phyloP scores from a whole-genome alignment of 768 basidiomycete species.

The Tricholomella constricta region DNA sequence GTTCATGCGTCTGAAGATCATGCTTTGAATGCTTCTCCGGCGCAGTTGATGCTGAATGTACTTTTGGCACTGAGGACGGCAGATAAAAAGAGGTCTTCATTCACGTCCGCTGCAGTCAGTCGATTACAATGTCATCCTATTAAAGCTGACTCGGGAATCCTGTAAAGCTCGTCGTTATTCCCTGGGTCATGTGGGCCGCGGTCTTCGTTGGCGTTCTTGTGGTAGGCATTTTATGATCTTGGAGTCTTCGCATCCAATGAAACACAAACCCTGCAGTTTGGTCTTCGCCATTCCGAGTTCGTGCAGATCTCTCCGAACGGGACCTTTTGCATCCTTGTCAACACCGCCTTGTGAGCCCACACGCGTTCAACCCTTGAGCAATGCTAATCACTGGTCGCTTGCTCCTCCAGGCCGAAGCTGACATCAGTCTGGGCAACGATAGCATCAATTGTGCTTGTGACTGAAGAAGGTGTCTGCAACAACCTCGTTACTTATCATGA shows the following conservation, averaged over 20 bases:
- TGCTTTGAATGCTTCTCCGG: neutral
- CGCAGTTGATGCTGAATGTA: constrained; percentile 30
- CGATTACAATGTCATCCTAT: neutral
- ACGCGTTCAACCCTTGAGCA: neutral
- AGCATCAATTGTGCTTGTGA: constrained; percentile 21
- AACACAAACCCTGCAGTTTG: constrained; percentile 20
- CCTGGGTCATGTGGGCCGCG: constrained; percentile 32
- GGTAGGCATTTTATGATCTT: constrained; percentile 15
- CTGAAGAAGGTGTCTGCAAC: constrained; percentile 25
- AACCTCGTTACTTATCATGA: neutral
- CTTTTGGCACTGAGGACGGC: constrained; percentile 26
- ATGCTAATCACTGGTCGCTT: neutral
- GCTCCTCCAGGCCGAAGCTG: constrained; percentile 24
- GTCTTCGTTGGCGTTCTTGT: constrained; percentile 26
- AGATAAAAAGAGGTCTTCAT: constrained; percentile 17
- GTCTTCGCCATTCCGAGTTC: constrained; percentile 20
- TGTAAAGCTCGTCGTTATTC: constrained; percentile 23
- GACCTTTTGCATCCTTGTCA: constrained; percentile 29
- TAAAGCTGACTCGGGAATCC: neutral
- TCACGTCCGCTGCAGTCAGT: constrained; percentile 18
- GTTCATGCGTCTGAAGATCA: neutral
- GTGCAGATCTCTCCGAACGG: constrained; percentile 28
- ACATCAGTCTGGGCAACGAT: constrained; percentile 27
- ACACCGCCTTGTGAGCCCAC: constrained; percentile 21
- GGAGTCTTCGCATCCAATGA: neutral